These are phyloP conservation scores for Jackrogersella minutella DNA, from an alignment of 495 filamentous ascomycete genomes.

Conservation along the genomic window DNA sequence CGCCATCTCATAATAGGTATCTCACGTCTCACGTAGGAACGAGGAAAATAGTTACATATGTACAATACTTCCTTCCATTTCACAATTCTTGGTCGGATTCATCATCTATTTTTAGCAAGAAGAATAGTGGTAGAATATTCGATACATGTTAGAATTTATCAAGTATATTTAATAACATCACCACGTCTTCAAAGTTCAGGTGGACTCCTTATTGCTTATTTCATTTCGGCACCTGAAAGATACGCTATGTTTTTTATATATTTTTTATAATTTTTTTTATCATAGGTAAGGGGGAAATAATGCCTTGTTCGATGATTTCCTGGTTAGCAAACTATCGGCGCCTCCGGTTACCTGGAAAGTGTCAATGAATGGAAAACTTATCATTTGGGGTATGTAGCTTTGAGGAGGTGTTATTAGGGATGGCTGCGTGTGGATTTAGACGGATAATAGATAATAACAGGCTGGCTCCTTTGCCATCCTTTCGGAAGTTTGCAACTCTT, in stretches of 20 bases:
- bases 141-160: no score
- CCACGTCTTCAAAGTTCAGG: no score
- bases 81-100: neutral
- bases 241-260: no score
- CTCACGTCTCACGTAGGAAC: conserved; percentile 14
- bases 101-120: neutral
- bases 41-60: neutral
- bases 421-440: neutral
- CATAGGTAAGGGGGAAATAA: neutral
- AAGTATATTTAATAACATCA: no score
- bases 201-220: no score
- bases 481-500: neutral
- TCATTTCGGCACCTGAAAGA: no score
- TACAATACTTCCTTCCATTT: conserved; percentile 9
- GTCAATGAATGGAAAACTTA: neutral
- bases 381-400: no score
- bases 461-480: neutral
- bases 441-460: neutral
- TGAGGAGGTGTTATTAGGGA: neutral
- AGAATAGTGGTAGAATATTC: no score
- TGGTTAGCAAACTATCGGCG: neutral
- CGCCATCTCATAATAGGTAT: conserved; percentile 24
- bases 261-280: no score
- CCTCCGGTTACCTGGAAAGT: neutral
- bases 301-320: neutral